phyloP scores from a whole-genome alignment of 2,329 filamentous ascomycete genomes.

The Chaetoscypha palmicola region DNA sequence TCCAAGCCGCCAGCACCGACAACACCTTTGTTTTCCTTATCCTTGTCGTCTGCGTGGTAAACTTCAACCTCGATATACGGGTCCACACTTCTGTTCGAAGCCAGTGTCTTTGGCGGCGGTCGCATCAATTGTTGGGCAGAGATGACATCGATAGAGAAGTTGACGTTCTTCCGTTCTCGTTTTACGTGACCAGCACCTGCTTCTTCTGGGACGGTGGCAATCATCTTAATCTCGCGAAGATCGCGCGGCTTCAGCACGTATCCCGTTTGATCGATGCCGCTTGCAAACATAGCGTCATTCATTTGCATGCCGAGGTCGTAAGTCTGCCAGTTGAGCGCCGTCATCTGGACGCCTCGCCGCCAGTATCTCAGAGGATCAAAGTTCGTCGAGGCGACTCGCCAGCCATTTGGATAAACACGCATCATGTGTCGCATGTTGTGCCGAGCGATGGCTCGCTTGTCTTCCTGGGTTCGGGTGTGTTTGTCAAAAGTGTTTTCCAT shows the following conservation, averaged over 20 bases:
- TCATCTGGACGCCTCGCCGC: constrained; percentile 96
- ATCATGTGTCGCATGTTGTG: constrained; percentile 92
- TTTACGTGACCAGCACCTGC: constrained; percentile 51
- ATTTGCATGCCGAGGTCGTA: constrained; percentile 94
- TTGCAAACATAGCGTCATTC: constrained; percentile 96
- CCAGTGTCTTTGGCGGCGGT: constrained; percentile 53
- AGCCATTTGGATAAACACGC: constrained; percentile 84
- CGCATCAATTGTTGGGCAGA: constrained; percentile 93
- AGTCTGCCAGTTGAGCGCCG: constrained; percentile 95
- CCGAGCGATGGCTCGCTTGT: constrained; percentile 71
- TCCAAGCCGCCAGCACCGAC: constrained; percentile 59
- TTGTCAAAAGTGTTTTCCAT: constrained; percentile 82
- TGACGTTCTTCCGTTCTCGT: constrained; percentile 73
- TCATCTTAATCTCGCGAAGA: constrained; percentile 63
- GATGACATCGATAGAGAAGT: constrained; percentile 80
- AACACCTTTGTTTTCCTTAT: constrained; percentile 73
- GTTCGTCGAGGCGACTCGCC: constrained; percentile 80
- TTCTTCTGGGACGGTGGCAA: constrained; percentile 43
- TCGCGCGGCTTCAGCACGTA: constrained; percentile 91
- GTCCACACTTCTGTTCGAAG: constrained; percentile 71
- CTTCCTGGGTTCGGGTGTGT: constrained; percentile 67
- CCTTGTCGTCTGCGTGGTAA: constrained; percentile 88
- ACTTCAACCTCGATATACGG: constrained; percentile 94
- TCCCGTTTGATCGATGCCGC: constrained; percentile 75
- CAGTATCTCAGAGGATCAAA: constrained; percentile 92